Percentiles rank a stretch among this genome's conserved stretches.
phyloP scores from a whole-genome alignment of 2,329 filamentous ascomycete species.

The Penicillium sp. region DNA sequence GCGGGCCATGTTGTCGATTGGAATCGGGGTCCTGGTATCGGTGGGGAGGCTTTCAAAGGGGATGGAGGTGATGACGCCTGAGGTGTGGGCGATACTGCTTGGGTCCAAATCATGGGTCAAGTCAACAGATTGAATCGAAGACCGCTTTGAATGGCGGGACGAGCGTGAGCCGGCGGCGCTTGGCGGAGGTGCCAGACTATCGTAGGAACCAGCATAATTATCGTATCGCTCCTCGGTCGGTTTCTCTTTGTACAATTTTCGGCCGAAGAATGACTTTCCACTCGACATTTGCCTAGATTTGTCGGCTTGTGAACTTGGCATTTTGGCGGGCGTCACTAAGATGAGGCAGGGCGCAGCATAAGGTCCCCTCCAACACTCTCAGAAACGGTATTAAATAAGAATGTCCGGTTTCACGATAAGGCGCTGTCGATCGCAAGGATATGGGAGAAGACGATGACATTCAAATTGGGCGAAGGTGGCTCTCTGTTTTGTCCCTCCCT shows the following conservation, averaged over 20 bases:
- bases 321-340: conserved; percentile 40
- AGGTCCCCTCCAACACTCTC: conserved; percentile 20
- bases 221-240: conserved; percentile 62
- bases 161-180: conserved; percentile 65
- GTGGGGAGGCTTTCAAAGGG: conserved; percentile 71
- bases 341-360: conserved; percentile 34
- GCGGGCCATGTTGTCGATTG: conserved; percentile 70
- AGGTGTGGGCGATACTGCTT: conserved; percentile 67
- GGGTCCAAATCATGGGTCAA: conserved; percentile 59
- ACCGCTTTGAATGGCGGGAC: conserved; percentile 70
- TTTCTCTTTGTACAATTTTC: conserved; percentile 73
- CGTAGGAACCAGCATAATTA: conserved; percentile 56
- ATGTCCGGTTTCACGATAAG: neutral
- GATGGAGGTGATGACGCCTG: conserved; percentile 82
- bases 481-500: conserved; percentile 22
- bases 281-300: conserved; percentile 80
- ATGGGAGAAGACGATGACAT: conserved; percentile 18
- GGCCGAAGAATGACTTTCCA: conserved; percentile 81
- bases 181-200: conserved; percentile 60
- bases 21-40: conserved; percentile 67
- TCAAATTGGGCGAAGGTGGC: conserved; percentile 15
- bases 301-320: conserved; percentile 64
- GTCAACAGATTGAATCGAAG: conserved; percentile 70
- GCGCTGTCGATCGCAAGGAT: conserved; percentile 19
- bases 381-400: conserved; percentile 2